Evolutionary conservation across 306 rosid genomes (phyloP).

Genomic region (Lagenaria siceraria): DNA sequence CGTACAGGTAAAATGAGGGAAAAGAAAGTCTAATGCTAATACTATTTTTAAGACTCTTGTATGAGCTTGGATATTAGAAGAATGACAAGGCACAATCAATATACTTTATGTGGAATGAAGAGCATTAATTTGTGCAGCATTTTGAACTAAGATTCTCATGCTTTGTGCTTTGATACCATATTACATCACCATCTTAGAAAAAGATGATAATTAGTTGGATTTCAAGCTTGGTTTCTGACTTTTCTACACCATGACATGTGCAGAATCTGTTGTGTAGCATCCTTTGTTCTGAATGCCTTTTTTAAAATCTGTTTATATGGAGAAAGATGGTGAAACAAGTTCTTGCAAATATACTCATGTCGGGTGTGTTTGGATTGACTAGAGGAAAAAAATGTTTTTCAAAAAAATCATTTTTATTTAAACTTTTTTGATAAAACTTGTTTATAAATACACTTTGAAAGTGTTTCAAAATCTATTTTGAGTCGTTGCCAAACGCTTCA

Average conservation of each 20-base stretch:
- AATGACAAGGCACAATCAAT: neutral
- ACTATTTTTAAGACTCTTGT: neutral
- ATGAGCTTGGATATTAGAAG: neutral
- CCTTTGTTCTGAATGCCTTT: neutral
- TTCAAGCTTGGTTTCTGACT: neutral
- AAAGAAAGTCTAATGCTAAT: neutral
- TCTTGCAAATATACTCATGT: neutral
- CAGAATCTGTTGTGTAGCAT: neutral
- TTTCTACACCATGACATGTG: neutral
- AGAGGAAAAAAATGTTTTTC: no score
- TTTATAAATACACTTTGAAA: no score
- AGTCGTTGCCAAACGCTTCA: no score
- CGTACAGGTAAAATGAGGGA: constrained; percentile 59
- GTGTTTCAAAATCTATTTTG: no score
- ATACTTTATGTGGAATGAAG: neutral
- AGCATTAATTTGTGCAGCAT: neutral
- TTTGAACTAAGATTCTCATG: neutral
- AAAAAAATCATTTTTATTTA: no score
- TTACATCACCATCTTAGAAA: neutral
- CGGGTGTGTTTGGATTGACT: no score
- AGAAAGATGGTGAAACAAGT: neutral
- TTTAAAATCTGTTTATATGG: neutral
- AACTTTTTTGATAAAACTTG: no score
- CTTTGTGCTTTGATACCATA: neutral
- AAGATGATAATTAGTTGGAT: neutral